Evolutionary conservation across 805 yeast genomes (phyloP), one percentile per base, ranked within the genome.

Genomic region (Lipomyces spencermartinsiae): DNA sequence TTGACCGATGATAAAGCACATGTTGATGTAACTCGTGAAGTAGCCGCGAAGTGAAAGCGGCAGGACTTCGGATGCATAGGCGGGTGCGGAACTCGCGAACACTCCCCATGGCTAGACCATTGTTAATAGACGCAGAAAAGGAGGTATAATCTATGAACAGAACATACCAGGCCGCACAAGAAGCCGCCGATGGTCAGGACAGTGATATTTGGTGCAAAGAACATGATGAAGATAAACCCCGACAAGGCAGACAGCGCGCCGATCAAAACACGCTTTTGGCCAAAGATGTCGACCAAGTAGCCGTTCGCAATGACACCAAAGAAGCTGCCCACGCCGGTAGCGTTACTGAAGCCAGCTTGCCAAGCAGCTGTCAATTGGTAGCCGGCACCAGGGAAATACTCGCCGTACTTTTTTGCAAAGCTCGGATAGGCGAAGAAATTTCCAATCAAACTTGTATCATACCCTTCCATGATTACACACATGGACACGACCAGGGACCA

Each of bases 101-200:
- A 81, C 79, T 63, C 89, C 89, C 87, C 88, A 86, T 12, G 83
- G 80, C n/a, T n/a, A n/a, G n/a, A n/a, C n/a, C n/a, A n/a, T n/a
- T n/a, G n/a, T n/a, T n/a, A n/a, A n/a, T n/a, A n/a, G n/a, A n/a
- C n/a, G n/a, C n/a, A n/a, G n/a, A n/a, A n/a, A n/a, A n/a, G n/a
- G n/a, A n/a, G n/a, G n/a, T n/a, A n/a, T n/a, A n/a, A n/a, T n/a
- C n/a, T n/a, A n/a, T n/a, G n/a, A n/a, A n/a, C n/a, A n/a, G n/a
- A n/a, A n/a, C n/a, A n/a, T n/a, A n/a, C n/a, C 39, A 85, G 43
- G n/a, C 78, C 70, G 34, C 82, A 77, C 8, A 80, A 71, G 19
- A 82, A 70, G 70, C 80, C 80, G 25, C 84, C 84, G 22, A 74
- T 82, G 59, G 78, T 74, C 66, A 82, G 76, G 39, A 78, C 81